Conservation (phyloP, 495 filamentous ascomycete genomes). For the Penicillium parvum region DNA sequence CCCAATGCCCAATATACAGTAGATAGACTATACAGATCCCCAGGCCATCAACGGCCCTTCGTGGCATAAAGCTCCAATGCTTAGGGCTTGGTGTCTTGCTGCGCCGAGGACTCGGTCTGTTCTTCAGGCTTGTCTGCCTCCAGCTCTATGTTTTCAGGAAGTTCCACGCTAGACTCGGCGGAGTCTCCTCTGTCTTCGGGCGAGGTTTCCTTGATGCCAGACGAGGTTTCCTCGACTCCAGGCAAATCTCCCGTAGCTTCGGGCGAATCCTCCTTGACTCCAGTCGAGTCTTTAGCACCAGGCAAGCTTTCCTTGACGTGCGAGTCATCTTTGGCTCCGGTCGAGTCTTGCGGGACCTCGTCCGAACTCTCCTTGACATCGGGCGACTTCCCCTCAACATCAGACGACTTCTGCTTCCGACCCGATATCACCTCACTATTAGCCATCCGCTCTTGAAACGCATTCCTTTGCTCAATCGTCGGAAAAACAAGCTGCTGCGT, state of each 20-base stretch:
- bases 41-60: neutral
- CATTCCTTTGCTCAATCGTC: conserved; percentile 20
- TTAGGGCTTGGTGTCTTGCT: neutral
- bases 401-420: too few relatives aligned
- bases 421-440: too few relatives aligned
- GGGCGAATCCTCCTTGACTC: too few relatives aligned
- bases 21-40: conserved; percentile 15
- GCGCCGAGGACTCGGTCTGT: neutral
- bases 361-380: neutral
- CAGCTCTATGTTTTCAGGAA: neutral
- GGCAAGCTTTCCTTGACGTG: too few relatives aligned
- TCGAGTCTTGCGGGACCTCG: too few relatives aligned
- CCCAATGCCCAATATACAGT: conserved; percentile 17
- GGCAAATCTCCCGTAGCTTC: too few relatives aligned
- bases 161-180: neutral
- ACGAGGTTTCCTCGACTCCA: too few relatives aligned
- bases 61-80: neutral
- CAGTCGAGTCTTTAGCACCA: too few relatives aligned
- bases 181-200: too few relatives aligned
- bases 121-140: neutral
- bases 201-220: too few relatives aligned
- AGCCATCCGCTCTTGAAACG: conserved; percentile 12
- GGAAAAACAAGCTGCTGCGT: conserved; percentile 13
- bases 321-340: too few relatives aligned
- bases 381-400: neutral